Conservation (phyloP, 1,284 basidiomycete species). For the Mrakiaceae sp. region DNA sequence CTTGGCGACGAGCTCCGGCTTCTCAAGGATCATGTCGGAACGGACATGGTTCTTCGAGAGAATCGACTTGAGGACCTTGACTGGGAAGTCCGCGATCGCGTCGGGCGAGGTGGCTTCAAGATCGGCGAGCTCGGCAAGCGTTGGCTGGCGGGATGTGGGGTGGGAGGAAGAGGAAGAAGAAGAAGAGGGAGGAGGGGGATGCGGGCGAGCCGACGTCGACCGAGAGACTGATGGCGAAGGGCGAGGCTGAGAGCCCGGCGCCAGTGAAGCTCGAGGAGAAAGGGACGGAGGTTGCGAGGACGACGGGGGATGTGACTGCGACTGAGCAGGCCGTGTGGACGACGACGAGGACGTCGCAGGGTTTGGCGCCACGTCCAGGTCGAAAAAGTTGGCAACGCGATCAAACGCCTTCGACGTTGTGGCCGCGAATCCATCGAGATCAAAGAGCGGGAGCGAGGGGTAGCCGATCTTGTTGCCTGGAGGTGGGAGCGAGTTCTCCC, state of each 20-base stretch:
- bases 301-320: too few species aligned
- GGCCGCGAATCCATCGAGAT: not conserved
- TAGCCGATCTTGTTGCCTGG: not conserved
- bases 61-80: constrained; percentile 9
- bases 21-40: constrained; percentile 9
- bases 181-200: not conserved
- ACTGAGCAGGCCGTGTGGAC: too few species aligned
- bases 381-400: too few species aligned
- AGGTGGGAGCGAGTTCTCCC: not conserved
- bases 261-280: not conserved
- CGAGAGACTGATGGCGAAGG: not conserved
- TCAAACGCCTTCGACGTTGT: too few species aligned
- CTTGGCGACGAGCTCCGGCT: constrained; percentile 8
- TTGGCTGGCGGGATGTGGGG: not conserved
- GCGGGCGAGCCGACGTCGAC: not conserved
- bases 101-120: not conserved
- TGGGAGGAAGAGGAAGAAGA: not conserved
- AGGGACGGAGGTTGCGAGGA: not conserved
- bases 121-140: not conserved
- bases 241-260: not conserved
- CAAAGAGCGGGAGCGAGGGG: not conserved
- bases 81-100: constrained; percentile 3
- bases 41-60: constrained; percentile 8
- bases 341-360: too few species aligned
- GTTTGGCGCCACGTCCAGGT: too few species aligned